A percentile compares a stretch with the other conserved stretches of the same genome.
Evolutionary conservation across 495 filamentous ascomycete species (phyloP).

Genomic region (Penicillium taxi): DNA sequence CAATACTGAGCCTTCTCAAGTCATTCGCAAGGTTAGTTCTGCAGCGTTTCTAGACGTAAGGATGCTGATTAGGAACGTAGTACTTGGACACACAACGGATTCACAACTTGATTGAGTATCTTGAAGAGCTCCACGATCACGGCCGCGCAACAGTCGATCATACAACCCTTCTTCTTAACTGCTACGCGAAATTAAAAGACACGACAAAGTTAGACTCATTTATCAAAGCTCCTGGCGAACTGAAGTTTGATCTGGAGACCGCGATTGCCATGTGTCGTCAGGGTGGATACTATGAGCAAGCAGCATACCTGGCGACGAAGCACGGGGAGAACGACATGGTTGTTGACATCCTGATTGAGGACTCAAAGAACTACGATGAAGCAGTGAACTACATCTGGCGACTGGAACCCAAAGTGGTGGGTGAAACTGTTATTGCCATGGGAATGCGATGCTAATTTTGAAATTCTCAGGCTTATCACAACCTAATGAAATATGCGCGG

Average conservation of each 20-base stretch:
- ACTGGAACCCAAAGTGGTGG: slow-evolving; percentile 71
- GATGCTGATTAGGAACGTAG: slow-evolving; percentile 24
- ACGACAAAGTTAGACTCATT: slow-evolving; percentile 92
- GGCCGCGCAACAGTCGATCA: slow-evolving; percentile 92
- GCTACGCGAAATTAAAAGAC: slow-evolving; percentile 95
- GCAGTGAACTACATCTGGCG: slow-evolving; percentile 87
- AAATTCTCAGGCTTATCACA: slow-evolving; percentile 73
- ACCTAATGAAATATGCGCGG: slow-evolving; percentile 90
- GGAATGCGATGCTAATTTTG: slow-evolving; percentile 2
- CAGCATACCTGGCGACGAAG: slow-evolving; percentile 88
- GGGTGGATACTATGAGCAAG: slow-evolving; percentile 95
- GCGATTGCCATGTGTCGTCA: slow-evolving; percentile 97
- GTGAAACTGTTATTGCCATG: slow-evolving; percentile 16
- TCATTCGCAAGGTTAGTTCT: slow-evolving; percentile 68
- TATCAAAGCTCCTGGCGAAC: slow-evolving; percentile 88
- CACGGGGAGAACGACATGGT: slow-evolving; percentile 91
- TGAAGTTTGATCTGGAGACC: slow-evolving; percentile 95
- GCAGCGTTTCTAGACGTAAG: background rate
- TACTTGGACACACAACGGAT: slow-evolving; percentile 94
- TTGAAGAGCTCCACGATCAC: slow-evolving; percentile 93
- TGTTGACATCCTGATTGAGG: slow-evolving; percentile 90
- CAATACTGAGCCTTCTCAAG: slow-evolving; percentile 87
- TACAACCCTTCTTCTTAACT: slow-evolving; percentile 89
- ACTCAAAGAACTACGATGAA: slow-evolving; percentile 79
- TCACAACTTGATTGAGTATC: slow-evolving; percentile 93